A percentile compares a stretch with the other conserved stretches of the same genome.
These are phyloP conservation scores for Pseudoscleropodium purum DNA, from an alignment of 225 moss, liverwort and hornwort species.

Conservation along the genomic window DNA sequence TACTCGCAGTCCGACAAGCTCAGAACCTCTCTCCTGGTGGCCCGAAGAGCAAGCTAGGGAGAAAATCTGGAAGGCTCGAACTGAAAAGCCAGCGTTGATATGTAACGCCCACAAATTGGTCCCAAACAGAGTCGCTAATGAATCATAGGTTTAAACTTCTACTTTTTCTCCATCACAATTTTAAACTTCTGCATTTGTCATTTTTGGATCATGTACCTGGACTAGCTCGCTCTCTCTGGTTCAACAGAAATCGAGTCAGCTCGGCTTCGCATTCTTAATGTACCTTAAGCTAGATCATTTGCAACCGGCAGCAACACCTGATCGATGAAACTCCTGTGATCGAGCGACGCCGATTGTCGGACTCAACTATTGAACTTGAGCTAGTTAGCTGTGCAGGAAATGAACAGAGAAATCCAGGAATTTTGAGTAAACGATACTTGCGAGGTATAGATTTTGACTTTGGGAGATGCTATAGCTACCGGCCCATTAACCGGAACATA, in stretches of 20 bases:
- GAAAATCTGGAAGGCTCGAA: background rate
- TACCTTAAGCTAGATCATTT: background rate
- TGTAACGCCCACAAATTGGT: background rate
- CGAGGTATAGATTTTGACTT: background rate
- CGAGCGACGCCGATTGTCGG: background rate
- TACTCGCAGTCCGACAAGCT: background rate
- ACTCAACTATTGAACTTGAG: background rate
- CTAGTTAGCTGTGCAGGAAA: background rate
- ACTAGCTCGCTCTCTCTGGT: background rate
- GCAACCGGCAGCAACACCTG: background rate
- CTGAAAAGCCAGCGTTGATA: background rate
- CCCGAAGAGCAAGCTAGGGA: background rate
- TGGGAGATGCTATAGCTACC: background rate
- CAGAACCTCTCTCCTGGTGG: background rate
- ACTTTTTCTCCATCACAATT: background rate
- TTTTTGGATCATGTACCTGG: background rate
- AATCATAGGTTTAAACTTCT: background rate
- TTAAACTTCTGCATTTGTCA: background rate
- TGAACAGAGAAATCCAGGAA: background rate
- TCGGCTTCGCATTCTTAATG: background rate
- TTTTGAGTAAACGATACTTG: background rate
- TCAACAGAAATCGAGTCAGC: background rate
- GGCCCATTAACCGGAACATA: background rate
- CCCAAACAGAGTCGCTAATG: background rate
- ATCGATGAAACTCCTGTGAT: background rate